Evolutionary conservation across 352 stramenopile genomes (phyloP).

Genomic region (Phytophthora lateralis): DNA sequence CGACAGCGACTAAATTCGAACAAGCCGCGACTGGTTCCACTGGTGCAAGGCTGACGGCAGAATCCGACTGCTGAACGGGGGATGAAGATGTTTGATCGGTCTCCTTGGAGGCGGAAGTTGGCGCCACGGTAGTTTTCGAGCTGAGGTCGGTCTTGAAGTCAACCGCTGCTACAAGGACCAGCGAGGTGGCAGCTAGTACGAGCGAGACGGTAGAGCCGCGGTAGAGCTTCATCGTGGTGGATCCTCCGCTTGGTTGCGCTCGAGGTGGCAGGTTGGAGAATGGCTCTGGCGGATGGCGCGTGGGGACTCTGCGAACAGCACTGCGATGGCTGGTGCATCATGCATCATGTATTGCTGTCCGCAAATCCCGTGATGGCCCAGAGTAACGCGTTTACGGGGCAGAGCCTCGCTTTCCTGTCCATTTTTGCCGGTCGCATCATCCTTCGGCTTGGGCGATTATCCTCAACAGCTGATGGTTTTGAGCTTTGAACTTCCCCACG

Average conservation of each 20-base stretch:
- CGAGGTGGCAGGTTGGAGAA: constrained; percentile 16
- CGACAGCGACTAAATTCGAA: constrained; percentile 29
- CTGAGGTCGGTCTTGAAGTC: constrained; percentile 14
- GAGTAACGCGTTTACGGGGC: too few relatives aligned
- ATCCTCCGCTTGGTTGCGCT: not conserved
- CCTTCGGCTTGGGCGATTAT: too few relatives aligned
- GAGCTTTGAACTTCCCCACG: too few relatives aligned
- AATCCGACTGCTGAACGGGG: constrained; percentile 13
- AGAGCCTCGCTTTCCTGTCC: too few relatives aligned
- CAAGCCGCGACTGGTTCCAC: constrained; percentile 31
- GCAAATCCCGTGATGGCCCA: not conserved
- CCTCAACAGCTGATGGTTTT: too few relatives aligned
- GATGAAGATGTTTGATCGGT: constrained; percentile 6
- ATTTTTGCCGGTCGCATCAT: too few relatives aligned
- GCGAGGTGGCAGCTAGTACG: not conserved
- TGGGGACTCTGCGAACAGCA: not conserved
- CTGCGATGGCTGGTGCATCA: not conserved
- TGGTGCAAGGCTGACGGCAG: constrained; percentile 21
- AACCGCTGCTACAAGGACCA: constrained; percentile 3
- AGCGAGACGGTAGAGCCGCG: not conserved
- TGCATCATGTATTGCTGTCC: not conserved
- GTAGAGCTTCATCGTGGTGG: constrained; percentile 14
- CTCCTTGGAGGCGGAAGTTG: not conserved
- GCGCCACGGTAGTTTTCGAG: not conserved
- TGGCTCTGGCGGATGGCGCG: not conserved